Percentiles rank a stretch among this genome's conserved stretches.
phyloP scores from a whole-genome alignment of 1,284 basidiomycete species.

The Irpex lacteus region DNA sequence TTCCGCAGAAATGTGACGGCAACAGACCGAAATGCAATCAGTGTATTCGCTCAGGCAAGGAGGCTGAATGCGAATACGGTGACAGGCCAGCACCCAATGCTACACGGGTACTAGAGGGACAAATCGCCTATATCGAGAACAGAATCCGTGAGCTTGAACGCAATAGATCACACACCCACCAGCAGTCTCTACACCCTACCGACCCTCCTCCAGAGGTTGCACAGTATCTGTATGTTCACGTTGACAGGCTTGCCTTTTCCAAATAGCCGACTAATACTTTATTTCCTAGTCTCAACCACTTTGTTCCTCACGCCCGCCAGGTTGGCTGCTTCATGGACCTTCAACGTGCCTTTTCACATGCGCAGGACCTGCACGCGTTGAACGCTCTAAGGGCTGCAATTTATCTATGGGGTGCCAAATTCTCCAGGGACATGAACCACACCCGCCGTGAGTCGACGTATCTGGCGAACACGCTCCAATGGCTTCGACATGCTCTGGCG shows the following conservation, averaged over 20 bases:
- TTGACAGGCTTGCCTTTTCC: no score
- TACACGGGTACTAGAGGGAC: slow-evolving; percentile 14
- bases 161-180: neutral
- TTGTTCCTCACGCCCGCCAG: slow-evolving; percentile 34
- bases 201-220: slow-evolving; percentile 7
- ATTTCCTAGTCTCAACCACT: slow-evolving; percentile 28
- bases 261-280: neutral
- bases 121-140: slow-evolving; percentile 13
- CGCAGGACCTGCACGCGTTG: slow-evolving; percentile 10
- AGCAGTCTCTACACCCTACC: neutral
- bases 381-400: slow-evolving; percentile 12
- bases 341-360: slow-evolving; percentile 15
- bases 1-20: slow-evolving; percentile 17
- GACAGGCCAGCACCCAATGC: slow-evolving; percentile 12
- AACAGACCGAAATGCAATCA: slow-evolving; percentile 15
- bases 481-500: slow-evolving; percentile 25
- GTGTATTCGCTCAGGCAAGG: slow-evolving; percentile 14
- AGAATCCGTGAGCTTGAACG: slow-evolving; percentile 14
- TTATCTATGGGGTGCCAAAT: slow-evolving; percentile 23
- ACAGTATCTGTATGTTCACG: slow-evolving; percentile 5
- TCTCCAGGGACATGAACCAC: slow-evolving; percentile 18
- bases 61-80: slow-evolving; percentile 14
- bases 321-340: slow-evolving; percentile 40
- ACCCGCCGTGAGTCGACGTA: slow-evolving; percentile 21
- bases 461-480: slow-evolving; percentile 27